Percentiles rank a stretch among this genome's conserved stretches.
These are phyloP conservation scores for Macrocybe sp. DNA, from an alignment of 1,284 basidiomycete genomes.

Conservation along the genomic window DNA sequence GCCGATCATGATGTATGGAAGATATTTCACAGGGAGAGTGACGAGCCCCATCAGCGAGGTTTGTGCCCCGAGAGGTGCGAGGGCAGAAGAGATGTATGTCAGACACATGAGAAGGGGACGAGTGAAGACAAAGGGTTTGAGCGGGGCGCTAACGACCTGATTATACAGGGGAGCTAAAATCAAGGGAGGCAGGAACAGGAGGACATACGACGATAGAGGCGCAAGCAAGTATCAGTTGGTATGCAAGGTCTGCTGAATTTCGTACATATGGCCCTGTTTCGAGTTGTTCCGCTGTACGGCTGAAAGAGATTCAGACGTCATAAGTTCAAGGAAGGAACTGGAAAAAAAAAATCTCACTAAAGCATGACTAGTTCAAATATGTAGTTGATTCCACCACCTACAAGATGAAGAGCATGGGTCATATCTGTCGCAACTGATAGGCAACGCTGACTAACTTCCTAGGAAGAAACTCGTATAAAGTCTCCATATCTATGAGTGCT, in stretches of 20 bases:
- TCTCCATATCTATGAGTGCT: constrained; percentile 64
- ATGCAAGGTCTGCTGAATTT: constrained; percentile 68
- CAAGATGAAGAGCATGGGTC: neutral
- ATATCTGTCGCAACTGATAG: neutral
- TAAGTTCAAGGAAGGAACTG: neutral
- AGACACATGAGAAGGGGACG: constrained; percentile 67
- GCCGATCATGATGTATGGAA: constrained; percentile 71
- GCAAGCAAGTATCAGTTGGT: constrained; percentile 61
- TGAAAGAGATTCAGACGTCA: constrained; percentile 20
- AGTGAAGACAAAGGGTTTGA: constrained; percentile 53
- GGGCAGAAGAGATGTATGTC: constrained; percentile 61
- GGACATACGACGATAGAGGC: constrained; percentile 54
- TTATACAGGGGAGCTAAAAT: neutral
- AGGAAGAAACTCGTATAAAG: constrained; percentile 75
- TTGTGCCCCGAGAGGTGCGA: constrained; percentile 60
- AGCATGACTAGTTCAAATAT: constrained; percentile 76
- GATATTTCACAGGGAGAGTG: constrained; percentile 64
- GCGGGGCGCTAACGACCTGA: constrained; percentile 61
- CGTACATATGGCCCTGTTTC: constrained; percentile 57
- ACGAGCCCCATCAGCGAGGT: constrained; percentile 75
- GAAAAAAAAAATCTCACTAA: constrained; percentile 46
- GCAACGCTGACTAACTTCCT: constrained; percentile 46
- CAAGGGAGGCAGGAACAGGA: neutral
- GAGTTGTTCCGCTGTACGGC: constrained; percentile 59
- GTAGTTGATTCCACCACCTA: constrained; percentile 55